Percentiles rank a stretch among this genome's conserved stretches.
Conservation (phyloP, 2,329 filamentous ascomycete species). For the Microsporum canis region DNA sequence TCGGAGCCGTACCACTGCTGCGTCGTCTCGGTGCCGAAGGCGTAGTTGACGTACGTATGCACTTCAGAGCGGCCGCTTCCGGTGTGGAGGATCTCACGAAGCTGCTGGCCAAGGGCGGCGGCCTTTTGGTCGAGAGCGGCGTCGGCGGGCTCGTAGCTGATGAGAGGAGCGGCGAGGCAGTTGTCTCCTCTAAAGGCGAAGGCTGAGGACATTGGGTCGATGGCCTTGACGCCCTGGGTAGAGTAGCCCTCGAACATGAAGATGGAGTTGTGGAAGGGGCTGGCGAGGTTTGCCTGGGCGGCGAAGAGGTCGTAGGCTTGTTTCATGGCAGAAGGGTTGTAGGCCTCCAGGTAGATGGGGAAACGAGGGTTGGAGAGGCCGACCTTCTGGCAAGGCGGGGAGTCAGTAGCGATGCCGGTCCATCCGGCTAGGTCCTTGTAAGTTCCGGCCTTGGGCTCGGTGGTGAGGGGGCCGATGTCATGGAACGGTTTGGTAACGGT, state of each 20-base stretch:
- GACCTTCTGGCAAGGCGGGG: constrained; percentile 34
- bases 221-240: constrained; percentile 32
- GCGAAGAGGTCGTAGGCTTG: constrained; percentile 31
- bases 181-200: constrained; percentile 39
- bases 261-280: constrained; percentile 31
- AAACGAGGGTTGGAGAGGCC: constrained; percentile 34
- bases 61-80: constrained; percentile 16
- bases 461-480: constrained; percentile 30
- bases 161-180: constrained; percentile 28
- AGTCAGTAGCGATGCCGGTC: constrained; percentile 31
- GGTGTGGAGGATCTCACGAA: constrained; percentile 22
- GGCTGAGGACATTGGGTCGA: constrained; percentile 30
- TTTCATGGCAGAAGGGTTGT: constrained; percentile 29
- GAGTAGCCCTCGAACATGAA: constrained; percentile 50
- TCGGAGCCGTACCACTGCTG: constrained; percentile 24
- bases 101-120: constrained; percentile 19
- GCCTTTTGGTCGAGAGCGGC: constrained; percentile 19
- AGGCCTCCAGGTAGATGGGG: constrained; percentile 35
- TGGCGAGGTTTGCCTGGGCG: constrained; percentile 21
- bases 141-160: constrained; percentile 22
- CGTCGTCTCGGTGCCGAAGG: constrained; percentile 20
- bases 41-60: constrained; percentile 25
- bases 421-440: constrained; percentile 38
- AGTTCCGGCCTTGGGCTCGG: constrained; percentile 26
- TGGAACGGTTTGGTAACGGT: constrained; percentile 36